These are phyloP conservation scores for Aspergillus carbonarius DNA, from an alignment of 2,329 filamentous ascomycete species.

Conservation along the genomic window DNA sequence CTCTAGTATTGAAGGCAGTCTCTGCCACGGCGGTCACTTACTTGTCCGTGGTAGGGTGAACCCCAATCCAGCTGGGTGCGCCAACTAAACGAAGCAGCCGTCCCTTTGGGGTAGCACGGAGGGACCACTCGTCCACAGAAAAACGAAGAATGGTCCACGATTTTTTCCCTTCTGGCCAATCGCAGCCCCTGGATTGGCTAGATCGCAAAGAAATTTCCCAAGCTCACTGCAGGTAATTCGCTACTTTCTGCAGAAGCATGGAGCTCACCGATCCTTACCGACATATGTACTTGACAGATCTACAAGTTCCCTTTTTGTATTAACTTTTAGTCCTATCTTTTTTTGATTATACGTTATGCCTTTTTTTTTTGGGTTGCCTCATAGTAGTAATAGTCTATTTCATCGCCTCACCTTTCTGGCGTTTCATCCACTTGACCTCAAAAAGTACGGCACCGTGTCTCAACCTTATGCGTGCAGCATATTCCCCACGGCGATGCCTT, in stretches of 20 bases:
- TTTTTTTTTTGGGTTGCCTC: neutral
- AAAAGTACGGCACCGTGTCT: neutral
- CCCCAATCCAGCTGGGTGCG: neutral
- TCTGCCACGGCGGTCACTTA: neutral
- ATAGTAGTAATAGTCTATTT: too few species aligned
- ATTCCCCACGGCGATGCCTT: neutral
- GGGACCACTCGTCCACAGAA: neutral
- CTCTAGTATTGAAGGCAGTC: neutral
- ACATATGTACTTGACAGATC: constrained; percentile 15
- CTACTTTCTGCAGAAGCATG: constrained; percentile 13
- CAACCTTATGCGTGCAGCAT: neutral
- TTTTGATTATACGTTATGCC: neutral
- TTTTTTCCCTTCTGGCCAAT: constrained; percentile 6
- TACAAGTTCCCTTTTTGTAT: neutral
- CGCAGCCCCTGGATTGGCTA: neutral
- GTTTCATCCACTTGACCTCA: neutral
- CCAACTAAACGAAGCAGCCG: neutral
- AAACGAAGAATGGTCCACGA: neutral
- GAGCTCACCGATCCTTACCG: constrained; percentile 16
- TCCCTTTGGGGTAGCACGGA: neutral
- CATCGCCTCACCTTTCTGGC: neutral
- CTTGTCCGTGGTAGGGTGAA: neutral
- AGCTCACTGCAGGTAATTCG: constrained; percentile 18
- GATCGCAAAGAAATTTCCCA: constrained; percentile 9
- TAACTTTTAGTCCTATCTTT: neutral